phyloP scores from a whole-genome alignment of 106 monocot genomes.

The Posidonia australis region DNA sequence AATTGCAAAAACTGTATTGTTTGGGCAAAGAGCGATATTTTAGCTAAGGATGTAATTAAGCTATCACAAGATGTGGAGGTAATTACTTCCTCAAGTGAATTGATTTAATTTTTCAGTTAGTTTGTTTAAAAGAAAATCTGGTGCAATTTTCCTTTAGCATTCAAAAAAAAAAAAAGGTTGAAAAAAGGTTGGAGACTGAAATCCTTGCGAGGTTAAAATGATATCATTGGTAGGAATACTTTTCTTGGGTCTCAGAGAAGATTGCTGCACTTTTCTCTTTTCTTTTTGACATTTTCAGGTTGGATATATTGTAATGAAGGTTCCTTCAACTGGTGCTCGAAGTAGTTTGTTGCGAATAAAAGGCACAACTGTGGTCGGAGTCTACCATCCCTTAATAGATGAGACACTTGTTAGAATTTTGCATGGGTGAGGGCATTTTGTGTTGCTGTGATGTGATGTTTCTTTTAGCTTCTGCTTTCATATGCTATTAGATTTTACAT shows the following conservation, averaged over 20 bases:
- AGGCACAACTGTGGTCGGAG: constrained; percentile 55
- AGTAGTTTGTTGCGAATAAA: constrained; percentile 61
- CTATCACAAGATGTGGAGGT: constrained; percentile 37
- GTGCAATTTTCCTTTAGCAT: too few species aligned
- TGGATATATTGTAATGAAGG: constrained; percentile 85
- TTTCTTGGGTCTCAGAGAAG: not conserved
- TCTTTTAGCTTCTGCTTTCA: not conserved
- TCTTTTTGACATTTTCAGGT: constrained; percentile 24
- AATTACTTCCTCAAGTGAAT: not conserved
- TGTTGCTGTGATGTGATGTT: not conserved
- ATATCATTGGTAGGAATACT: not conserved
- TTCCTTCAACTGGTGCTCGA: constrained; percentile 40
- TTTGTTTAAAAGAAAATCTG: too few species aligned
- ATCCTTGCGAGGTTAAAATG: not conserved
- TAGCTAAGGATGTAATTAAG: constrained; percentile 31
- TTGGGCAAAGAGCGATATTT: constrained; percentile 53
- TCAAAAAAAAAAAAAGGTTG: too few species aligned
- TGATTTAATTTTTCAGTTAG: not conserved
- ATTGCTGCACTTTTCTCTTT: not conserved
- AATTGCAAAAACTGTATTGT: constrained; percentile 46
- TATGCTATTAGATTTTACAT: not conserved
- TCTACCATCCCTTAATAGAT: constrained; percentile 67
- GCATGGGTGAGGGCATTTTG: constrained; percentile 34
- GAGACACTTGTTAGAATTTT: constrained; percentile 46
- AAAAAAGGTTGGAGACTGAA: not conserved